A percentile compares a stretch with the other conserved stretches of the same genome.
Evolutionary conservation across 805 yeast species (phyloP).

Genomic region (Yarrowia keelungensis): DNA sequence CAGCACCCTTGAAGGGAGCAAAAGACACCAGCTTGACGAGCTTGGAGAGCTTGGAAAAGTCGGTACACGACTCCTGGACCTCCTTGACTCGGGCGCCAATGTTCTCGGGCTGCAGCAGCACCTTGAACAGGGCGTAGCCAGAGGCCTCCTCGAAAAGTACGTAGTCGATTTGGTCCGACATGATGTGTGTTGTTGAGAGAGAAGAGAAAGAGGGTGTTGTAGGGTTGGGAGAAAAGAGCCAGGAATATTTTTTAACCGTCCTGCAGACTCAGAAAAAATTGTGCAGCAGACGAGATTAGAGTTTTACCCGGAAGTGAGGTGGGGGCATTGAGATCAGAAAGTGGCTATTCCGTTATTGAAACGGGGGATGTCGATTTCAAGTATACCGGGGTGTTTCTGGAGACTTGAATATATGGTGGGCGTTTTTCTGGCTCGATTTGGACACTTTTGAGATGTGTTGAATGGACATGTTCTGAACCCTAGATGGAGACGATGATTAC

Average conservation of each 20-base stretch:
- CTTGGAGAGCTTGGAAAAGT: slow-evolving; percentile 86
- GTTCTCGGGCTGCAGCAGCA: slow-evolving; percentile 90
- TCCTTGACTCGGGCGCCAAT: slow-evolving; percentile 90
- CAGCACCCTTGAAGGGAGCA: slow-evolving; percentile 99
- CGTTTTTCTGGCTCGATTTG: no score
- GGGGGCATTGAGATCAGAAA: no score
- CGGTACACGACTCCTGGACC: slow-evolving; percentile 89
- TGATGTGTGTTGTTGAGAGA: slow-evolving; percentile 27
- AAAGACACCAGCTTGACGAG: slow-evolving; percentile 91
- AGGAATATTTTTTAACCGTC: slow-evolving; percentile 28
- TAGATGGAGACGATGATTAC: no score
- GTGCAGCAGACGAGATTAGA: slow-evolving; percentile 1
- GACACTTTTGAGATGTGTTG: no score
- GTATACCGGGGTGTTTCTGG: no score
- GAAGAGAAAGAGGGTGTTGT: background rate
- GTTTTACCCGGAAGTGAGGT: slow-evolving; percentile 10
- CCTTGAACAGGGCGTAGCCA: slow-evolving; percentile 96
- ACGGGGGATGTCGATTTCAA: no score
- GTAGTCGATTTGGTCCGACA: slow-evolving; percentile 63
- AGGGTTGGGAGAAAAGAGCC: background rate
- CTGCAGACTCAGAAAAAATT: slow-evolving; percentile 23
- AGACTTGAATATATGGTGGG: no score
- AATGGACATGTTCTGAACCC: no score
- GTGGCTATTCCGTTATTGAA: no score
- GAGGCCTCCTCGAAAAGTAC: slow-evolving; percentile 98